Percentiles rank a stretch among this genome's conserved stretches.
phyloP scores from a whole-genome alignment of 2,329 filamentous ascomycete species.

The Trichophyton schoenleinii region DNA sequence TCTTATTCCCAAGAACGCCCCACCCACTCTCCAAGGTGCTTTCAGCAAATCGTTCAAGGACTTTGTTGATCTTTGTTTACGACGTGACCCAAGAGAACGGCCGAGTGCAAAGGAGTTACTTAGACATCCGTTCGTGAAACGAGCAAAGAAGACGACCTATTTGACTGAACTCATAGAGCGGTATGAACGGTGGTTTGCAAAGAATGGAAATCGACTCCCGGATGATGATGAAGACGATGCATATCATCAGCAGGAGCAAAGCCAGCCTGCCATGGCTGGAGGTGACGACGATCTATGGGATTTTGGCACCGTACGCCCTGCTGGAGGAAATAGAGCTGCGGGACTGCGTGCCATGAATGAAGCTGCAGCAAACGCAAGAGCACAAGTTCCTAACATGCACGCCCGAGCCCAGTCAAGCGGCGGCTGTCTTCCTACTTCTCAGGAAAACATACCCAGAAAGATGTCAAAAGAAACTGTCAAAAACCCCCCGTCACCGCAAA shows the following conservation, averaged over 20 bases:
- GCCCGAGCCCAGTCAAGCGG: slow-evolving; percentile 16
- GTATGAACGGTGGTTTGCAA: slow-evolving; percentile 73
- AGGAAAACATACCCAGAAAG: slow-evolving; percentile 23
- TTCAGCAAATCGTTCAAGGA: slow-evolving; percentile 77
- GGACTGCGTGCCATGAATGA: slow-evolving; percentile 66
- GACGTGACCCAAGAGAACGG: slow-evolving; percentile 77
- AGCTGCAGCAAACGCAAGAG: slow-evolving; percentile 63
- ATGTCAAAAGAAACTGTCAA: slow-evolving; percentile 20
- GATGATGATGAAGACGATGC: slow-evolving; percentile 50
- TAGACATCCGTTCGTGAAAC: slow-evolving; percentile 78
- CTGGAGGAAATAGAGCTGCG: slow-evolving; percentile 51
- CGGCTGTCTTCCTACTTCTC: not conserved
- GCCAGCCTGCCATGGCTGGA: slow-evolving; percentile 31
- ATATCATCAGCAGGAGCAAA: slow-evolving; percentile 17
- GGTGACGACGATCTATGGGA: slow-evolving; percentile 90
- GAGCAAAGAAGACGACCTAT: slow-evolving; percentile 91
- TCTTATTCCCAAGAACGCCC: slow-evolving; percentile 86
- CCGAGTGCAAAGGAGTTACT: slow-evolving; percentile 78
- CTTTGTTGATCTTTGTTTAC: slow-evolving; percentile 70
- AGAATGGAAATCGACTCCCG: slow-evolving; percentile 59
- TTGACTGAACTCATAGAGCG: slow-evolving; percentile 91
- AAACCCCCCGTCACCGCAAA: slow-evolving; percentile 46
- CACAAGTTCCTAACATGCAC: slow-evolving; percentile 39
- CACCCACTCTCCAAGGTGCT: slow-evolving; percentile 66
- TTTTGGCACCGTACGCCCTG: slow-evolving; percentile 85